A percentile compares a stretch with the other conserved stretches of the same genome.
phyloP scores from a whole-genome alignment of 768 basidiomycete genomes.

The Lanmaoa pseudosensibilis region DNA sequence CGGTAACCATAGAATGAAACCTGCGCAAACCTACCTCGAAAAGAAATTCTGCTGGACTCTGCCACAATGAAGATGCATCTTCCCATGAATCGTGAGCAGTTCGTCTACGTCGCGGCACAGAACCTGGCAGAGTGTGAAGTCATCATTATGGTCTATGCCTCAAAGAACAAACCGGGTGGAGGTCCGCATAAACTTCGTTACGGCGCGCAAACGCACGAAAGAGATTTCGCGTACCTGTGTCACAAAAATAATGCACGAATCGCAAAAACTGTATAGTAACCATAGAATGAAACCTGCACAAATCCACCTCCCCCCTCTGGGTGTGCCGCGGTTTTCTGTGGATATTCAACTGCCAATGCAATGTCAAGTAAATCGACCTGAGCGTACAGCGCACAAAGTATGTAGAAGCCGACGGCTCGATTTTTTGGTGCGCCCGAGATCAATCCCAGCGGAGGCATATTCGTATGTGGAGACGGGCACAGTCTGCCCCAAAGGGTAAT shows the following conservation, averaged over 20 bases:
- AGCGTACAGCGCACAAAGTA: not conserved
- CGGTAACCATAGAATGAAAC: not conserved
- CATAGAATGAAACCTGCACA: not conserved
- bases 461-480: not conserved
- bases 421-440: not conserved
- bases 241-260: not conserved
- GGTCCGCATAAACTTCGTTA: not conserved
- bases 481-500: not conserved
- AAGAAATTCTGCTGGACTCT: not conserved
- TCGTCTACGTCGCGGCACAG: not conserved
- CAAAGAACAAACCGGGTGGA: not conserved
- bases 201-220: not conserved
- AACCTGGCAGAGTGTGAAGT: not conserved
- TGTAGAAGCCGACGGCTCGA: not conserved
- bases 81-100: not conserved
- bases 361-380: not conserved
- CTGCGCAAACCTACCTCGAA: not conserved
- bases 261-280: not conserved
- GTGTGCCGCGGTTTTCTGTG: not conserved
- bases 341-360: not conserved
- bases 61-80: not conserved
- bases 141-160: not conserved
- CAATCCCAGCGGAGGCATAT: not conserved
- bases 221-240: not conserved
- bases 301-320: not conserved